A percentile compares a stretch with the other conserved stretches of the same genome.
Conservation (phyloP, 805 yeast genomes). For the Metschnikowia amazonensis region DNA sequence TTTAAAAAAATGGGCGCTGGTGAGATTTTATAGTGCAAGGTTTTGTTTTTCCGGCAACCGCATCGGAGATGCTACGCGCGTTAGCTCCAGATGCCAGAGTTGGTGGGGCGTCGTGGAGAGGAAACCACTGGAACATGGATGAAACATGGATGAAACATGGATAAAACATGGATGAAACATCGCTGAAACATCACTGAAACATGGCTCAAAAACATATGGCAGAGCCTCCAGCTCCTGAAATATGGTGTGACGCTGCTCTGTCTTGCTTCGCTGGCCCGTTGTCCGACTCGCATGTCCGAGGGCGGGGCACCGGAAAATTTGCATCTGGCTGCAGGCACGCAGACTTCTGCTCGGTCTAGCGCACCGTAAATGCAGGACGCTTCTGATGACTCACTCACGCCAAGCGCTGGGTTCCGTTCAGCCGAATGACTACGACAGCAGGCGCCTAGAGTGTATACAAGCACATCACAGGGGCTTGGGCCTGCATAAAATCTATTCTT, state of each 20-base stretch:
- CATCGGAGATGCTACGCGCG: constrained; percentile 1
- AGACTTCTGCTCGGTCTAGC: constrained; percentile 1
- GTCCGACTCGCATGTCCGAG: constrained; percentile 3
- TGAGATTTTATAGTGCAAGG: neutral
- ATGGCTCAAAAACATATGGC: too few relatives aligned
- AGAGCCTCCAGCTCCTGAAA: too few relatives aligned
- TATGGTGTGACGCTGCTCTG: too few relatives aligned
- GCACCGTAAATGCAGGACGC: neutral
- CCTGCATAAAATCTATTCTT: too few relatives aligned
- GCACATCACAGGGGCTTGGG: too few relatives aligned
- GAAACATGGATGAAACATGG: neutral
- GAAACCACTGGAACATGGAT: neutral
- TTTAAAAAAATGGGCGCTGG: neutral
- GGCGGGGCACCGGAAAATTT: constrained; percentile 7
- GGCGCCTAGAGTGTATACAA: too few relatives aligned
- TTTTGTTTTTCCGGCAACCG: constrained; percentile 1
- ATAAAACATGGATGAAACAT: neutral
- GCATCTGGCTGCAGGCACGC: constrained; percentile 3
- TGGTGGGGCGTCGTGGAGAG: neutral
- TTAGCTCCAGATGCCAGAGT: neutral
- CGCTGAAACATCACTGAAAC: neutral
- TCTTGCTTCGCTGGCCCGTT: neutral
- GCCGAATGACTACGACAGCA: too few relatives aligned
- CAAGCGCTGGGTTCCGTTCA: too few relatives aligned
- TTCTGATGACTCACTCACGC: too few relatives aligned